phyloP scores from a whole-genome alignment of 306 rosid genomes.

The Casuarina equisetifolia region DNA sequence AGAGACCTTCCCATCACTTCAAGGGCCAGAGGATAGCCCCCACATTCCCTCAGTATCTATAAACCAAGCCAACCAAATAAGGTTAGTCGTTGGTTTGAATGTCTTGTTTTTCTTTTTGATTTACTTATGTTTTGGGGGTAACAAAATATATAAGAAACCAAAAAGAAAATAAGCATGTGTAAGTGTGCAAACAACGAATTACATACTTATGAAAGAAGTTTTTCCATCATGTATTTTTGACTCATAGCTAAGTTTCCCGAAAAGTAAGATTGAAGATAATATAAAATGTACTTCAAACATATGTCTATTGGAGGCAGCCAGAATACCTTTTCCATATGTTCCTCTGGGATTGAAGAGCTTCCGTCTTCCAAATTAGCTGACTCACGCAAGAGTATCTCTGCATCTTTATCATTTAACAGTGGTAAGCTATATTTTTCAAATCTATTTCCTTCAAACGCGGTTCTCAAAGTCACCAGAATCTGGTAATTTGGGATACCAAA shows the following conservation, averaged over 20 bases:
- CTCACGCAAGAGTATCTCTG: slow-evolving; percentile 41
- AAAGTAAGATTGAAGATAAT: neutral
- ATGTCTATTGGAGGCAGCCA: neutral
- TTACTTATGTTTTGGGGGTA: neutral
- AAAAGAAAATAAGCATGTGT: neutral
- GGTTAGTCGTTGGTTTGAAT: neutral
- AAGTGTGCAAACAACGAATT: too few species aligned
- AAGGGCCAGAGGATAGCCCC: slow-evolving; percentile 61
- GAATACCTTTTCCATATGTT: slow-evolving; percentile 44
- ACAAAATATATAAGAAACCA: neutral
- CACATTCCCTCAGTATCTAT: slow-evolving; percentile 53
- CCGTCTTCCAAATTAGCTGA: slow-evolving; percentile 37
- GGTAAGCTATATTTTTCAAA: too few species aligned
- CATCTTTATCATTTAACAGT: slow-evolving; percentile 38
- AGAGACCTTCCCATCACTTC: slow-evolving; percentile 47
- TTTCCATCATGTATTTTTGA: too few species aligned
- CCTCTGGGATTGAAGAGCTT: slow-evolving; percentile 26
- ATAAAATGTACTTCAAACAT: neutral
- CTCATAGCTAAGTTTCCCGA: too few species aligned
- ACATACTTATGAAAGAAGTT: too few species aligned
- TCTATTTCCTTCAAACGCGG: slow-evolving; percentile 22
- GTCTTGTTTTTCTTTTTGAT: too few species aligned
- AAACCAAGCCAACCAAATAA: slow-evolving; percentile 9
- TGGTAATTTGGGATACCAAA: slow-evolving; percentile 40
- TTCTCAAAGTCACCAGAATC: slow-evolving; percentile 66